Percentiles rank a stretch among this genome's conserved stretches.
Evolutionary conservation across 257 asterid species (phyloP).

Genomic region (Lithospermum erythrorhizon): DNA sequence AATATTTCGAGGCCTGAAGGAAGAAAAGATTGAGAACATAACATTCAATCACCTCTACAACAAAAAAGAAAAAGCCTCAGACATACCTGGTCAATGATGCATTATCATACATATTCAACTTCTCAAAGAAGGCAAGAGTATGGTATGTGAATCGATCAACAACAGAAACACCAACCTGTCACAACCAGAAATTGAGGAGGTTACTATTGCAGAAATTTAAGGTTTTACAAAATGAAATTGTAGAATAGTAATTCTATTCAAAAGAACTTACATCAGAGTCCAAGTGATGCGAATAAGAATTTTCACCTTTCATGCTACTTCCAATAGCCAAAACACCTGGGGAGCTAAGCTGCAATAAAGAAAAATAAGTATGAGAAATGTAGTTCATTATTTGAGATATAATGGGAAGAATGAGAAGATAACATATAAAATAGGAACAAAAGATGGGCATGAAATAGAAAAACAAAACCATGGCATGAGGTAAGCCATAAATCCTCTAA

Average conservation of each 20-base stretch:
- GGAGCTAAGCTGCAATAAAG: constrained; percentile 72
- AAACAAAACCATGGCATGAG: not conserved
- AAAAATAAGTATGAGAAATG: constrained; percentile 5
- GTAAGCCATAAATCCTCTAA: not conserved
- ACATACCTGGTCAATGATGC: constrained; percentile 85
- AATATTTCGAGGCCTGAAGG: no score
- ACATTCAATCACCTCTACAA: not conserved
- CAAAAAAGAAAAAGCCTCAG: not conserved
- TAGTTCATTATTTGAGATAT: not conserved
- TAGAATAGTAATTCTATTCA: constrained; percentile 1
- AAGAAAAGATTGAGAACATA: not conserved
- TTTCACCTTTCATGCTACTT: constrained; percentile 96
- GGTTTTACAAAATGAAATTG: constrained; percentile 2
- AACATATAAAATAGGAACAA: not conserved
- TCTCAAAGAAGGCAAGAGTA: constrained; percentile 96
- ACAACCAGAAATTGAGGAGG: constrained; percentile 17
- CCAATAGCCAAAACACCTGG: constrained; percentile 97
- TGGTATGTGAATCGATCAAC: constrained; percentile 90
- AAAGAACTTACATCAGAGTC: constrained; percentile 71
- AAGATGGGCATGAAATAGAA: not conserved
- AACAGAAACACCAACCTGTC: constrained; percentile 94
- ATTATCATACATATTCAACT: constrained; percentile 82
- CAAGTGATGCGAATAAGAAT: constrained; percentile 91
- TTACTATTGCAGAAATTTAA: constrained; percentile 3
- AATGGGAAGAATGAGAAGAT: not conserved